Evolutionary conservation across 139 green algal species (phyloP), one percentile per base, ranked within the genome.

Genomic region (Yamagishiella unicocca): DNA sequence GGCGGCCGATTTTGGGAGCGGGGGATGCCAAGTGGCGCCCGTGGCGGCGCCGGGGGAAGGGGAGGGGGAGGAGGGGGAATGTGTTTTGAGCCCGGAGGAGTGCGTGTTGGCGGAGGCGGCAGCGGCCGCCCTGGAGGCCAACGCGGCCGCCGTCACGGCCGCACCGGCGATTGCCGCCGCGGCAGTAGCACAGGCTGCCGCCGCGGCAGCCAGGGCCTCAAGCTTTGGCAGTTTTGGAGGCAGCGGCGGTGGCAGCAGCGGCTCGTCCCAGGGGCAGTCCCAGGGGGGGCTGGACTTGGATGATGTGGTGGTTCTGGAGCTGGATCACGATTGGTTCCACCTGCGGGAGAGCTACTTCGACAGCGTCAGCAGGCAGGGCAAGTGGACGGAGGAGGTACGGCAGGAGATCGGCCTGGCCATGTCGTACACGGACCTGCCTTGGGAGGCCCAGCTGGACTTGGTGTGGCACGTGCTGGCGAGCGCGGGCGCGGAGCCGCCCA

Each of bases 291-390:
- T 43, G 55, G 6, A 46, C 25, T 25, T 78, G 31, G 61, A 86
- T 35, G 80, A 86, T 2, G 14, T 86, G 1, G 25, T 86, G 8
- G 62, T 66, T 22, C 43, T 86, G 62, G 80, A 86, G 80, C 80
- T 86, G 43, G 80, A 86, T 37, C 80, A 86, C 64, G 80, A 86
- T 35, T 86, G 80, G 80, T 86, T 86, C 64, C 80, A 86, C 67
- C 80, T 86, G 43, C 80, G 80, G 5, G 80, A 86, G n/a, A 40
- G 31, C 4, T 86, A 86, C 33, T 61, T 50, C 37, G n/a, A 10
- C 27, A 2, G 6, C 43, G 31, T 38, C 0, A n/a, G 29, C 4
- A 4, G 25, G 62, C 27, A 19, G 0, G 35, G 66, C 14, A 77
- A 86, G 67, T 78, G 62, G 62, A 27, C 37, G 10, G 43, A 62